Percentiles rank a stretch among this genome's conserved stretches.
Conservation (phyloP, 1,284 basidiomycete genomes). For the Coriolopsis trogii region DNA sequence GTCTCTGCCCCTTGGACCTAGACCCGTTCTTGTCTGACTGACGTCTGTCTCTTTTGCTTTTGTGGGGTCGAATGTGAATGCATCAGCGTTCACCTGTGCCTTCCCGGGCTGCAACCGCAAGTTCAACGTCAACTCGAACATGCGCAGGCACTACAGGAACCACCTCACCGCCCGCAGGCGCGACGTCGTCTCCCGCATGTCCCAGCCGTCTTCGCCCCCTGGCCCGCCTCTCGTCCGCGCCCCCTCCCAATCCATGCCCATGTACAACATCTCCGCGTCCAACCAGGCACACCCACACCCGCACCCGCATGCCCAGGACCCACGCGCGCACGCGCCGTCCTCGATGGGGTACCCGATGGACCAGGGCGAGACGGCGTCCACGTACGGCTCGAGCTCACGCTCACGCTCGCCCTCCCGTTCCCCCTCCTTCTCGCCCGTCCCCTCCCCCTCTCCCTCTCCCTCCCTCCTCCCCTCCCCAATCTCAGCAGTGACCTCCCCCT, state of each 20-base stretch:
- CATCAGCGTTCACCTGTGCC: slow-evolving; percentile 39
- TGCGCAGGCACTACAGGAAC: slow-evolving; percentile 45
- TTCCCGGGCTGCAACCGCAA: slow-evolving; percentile 42
- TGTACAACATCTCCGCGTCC: neutral
- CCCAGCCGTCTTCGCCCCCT: slow-evolving; percentile 16
- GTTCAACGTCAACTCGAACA: slow-evolving; percentile 49
- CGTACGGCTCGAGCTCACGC: slow-evolving; percentile 5
- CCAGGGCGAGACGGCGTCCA: slow-evolving; percentile 8
- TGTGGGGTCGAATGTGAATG: too few species aligned
- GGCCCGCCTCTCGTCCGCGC: slow-evolving; percentile 4
- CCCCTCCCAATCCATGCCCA: neutral
- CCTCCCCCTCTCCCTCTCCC: slow-evolving; percentile 12
- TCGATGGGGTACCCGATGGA: too few species aligned
- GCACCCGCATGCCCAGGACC: slow-evolving; percentile 1
- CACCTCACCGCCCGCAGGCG: slow-evolving; percentile 33
- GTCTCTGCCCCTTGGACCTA: slow-evolving; percentile 12
- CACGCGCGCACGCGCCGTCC: too few species aligned
- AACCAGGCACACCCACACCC: neutral
- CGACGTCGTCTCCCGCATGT: slow-evolving; percentile 25
- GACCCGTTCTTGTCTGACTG: neutral
- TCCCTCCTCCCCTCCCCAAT: slow-evolving; percentile 20
- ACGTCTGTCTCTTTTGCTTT: too few species aligned
- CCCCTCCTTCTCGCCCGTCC: slow-evolving; percentile 7
- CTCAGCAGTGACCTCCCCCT: slow-evolving; percentile 22
- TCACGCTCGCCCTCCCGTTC: neutral